Conservation (phyloP, 495 filamentous ascomycete genomes). For the Hyphodiscus hymeniophilus region DNA sequence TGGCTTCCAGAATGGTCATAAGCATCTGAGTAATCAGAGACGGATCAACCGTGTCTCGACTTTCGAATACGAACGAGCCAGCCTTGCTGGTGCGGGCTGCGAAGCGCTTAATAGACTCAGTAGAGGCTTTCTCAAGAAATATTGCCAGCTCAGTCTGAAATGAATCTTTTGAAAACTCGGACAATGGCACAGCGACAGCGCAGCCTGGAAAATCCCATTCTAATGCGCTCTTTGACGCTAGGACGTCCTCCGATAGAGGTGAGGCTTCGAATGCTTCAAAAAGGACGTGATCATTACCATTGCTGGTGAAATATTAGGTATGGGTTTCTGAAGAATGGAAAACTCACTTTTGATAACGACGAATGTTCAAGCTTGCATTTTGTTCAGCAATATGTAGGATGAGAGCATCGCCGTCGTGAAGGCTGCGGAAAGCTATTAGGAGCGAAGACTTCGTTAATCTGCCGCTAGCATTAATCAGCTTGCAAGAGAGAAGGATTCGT, state of each 20-base stretch:
- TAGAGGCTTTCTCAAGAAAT: constrained; percentile 52
- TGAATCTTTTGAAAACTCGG: constrained; percentile 27
- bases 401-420: not conserved
- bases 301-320: not conserved
- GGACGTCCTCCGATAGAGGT: constrained; percentile 30
- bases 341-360: not conserved
- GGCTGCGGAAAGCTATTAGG: not conserved
- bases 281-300: constrained; percentile 22
- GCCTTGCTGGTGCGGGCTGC: constrained; percentile 43
- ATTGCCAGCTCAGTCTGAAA: constrained; percentile 42
- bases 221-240: constrained; percentile 33
- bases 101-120: constrained; percentile 46
- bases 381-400: constrained; percentile 8
- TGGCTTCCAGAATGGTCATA: constrained; percentile 39
- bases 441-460: not conserved
- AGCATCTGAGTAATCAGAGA: constrained; percentile 39
- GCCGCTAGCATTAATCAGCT: not conserved
- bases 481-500: not conserved
- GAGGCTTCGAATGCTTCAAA: constrained; percentile 47
- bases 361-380: constrained; percentile 2
- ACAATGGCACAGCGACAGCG: constrained; percentile 29
- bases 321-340: not conserved
- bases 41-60: constrained; percentile 43
- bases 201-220: constrained; percentile 43
- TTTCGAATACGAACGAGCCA: constrained; percentile 34